These are phyloP conservation scores for Erysimum cheiri DNA, from an alignment of 441 rosid genomes.

Conservation along the genomic window DNA sequence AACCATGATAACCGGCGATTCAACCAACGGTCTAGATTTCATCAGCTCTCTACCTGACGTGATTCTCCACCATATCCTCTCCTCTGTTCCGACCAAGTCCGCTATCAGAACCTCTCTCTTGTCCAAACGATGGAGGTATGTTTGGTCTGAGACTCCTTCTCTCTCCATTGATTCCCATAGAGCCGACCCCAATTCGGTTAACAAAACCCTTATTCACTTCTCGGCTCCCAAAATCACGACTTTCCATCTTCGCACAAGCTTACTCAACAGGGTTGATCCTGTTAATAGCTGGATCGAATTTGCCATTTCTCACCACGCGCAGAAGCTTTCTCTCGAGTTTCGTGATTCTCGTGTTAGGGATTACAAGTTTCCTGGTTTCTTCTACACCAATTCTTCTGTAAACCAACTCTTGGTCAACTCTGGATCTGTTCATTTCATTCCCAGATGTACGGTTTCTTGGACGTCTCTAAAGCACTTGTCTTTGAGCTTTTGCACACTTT, in stretches of 20 bases:
- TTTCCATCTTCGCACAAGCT: conserved; percentile 36
- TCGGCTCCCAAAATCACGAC: conserved; percentile 30
- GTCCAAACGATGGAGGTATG: conserved; percentile 41
- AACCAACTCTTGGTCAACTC: conserved; percentile 30
- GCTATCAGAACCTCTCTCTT: conserved; percentile 40
- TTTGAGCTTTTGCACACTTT: conserved; percentile 37
- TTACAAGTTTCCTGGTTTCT: conserved; percentile 32
- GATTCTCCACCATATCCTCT: conserved; percentile 44
- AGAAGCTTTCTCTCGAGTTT: conserved; percentile 35
- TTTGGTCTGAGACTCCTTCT: conserved; percentile 41
- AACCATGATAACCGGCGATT: conserved; percentile 8
- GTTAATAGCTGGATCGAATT: conserved; percentile 41
- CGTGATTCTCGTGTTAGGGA: conserved; percentile 38
- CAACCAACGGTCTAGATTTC: conserved; percentile 32
- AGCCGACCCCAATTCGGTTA: conserved; percentile 29
- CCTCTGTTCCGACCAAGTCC: conserved; percentile 32
- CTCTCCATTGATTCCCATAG: conserved; percentile 35
- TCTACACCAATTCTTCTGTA: conserved; percentile 29
- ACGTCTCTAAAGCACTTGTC: conserved; percentile 33
- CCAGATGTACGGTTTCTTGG: conserved; percentile 35
- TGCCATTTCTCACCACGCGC: conserved; percentile 13
- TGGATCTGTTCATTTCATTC: conserved; percentile 29
- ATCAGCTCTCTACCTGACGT: conserved; percentile 42
- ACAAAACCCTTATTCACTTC: conserved; percentile 29
- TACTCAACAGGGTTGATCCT: conserved; percentile 21